Percentiles rank a stretch among this genome's conserved stretches.
Conservation (phyloP, 108 stramenopile genomes). For the Schizochytrium sp. region DNA sequence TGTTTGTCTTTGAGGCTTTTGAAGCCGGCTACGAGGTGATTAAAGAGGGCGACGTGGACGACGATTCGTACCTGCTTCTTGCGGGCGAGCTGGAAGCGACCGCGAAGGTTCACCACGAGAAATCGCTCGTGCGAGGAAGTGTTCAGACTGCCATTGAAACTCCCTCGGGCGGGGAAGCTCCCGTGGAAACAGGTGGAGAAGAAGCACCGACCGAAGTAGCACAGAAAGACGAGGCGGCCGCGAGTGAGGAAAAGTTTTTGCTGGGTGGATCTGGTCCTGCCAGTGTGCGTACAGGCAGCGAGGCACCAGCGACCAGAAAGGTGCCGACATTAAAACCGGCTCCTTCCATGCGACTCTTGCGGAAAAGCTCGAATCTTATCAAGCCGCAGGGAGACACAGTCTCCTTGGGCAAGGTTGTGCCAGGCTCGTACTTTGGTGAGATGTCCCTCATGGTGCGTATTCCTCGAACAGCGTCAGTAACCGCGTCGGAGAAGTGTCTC, state of each 20-base stretch:
- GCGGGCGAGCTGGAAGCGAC: not conserved
- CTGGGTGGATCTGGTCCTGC: too few relatives aligned
- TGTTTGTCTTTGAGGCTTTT: not conserved
- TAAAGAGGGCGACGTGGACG: not conserved
- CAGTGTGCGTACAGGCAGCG: not conserved
- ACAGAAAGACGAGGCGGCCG: too few relatives aligned
- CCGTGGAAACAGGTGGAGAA: too few relatives aligned
- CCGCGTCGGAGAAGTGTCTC: not conserved
- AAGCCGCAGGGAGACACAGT: not conserved
- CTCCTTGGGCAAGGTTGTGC: not conserved
- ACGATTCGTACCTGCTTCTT: not conserved
- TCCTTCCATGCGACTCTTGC: not conserved
- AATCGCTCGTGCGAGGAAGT: not conserved
- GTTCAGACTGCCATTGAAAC: not conserved
- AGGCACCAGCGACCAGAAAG: not conserved
- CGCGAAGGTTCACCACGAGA: not conserved
- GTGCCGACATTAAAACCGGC: not conserved
- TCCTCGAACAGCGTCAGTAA: not conserved
- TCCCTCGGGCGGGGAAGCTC: too few relatives aligned
- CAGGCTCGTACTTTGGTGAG: constrained; percentile 8
- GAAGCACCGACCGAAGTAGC: too few relatives aligned
- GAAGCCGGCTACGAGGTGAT: not conserved
- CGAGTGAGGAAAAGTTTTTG: too few relatives aligned
- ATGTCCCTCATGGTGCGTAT: not conserved
- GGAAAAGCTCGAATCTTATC: not conserved